Evolutionary conservation across 1,139 yeast species (phyloP).

Genomic region (Sugiyamaella grinbergsii): DNA sequence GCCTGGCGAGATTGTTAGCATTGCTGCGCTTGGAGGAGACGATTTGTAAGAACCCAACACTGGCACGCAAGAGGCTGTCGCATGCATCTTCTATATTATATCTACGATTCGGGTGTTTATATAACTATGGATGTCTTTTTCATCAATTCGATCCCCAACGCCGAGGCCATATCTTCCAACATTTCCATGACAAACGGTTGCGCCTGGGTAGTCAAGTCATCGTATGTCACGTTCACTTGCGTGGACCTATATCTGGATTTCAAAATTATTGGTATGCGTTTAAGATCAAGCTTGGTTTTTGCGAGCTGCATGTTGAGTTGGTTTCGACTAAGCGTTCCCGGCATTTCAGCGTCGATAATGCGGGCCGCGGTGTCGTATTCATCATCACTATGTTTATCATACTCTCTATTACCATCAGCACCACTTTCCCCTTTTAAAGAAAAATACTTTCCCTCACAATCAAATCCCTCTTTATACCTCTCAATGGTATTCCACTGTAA

Average conservation of each 20-base stretch:
- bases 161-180: conserved; percentile 21
- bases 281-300: neutral
- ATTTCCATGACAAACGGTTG: conserved; percentile 4
- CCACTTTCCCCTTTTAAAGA: conserved; percentile 3
- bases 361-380: neutral
- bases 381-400: conserved; percentile 8
- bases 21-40: conserved; percentile 40
- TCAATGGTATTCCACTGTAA: conserved; percentile 24
- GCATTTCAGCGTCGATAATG: conserved; percentile 16
- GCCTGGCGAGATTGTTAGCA: conserved; percentile 74
- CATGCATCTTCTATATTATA: neutral
- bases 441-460: conserved; percentile 18
- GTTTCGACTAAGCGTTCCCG: conserved; percentile 6
- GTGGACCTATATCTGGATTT: neutral
- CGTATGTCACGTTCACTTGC: neutral
- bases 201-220: conserved; percentile 3
- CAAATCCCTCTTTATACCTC: conserved; percentile 21
- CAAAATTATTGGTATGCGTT: conserved; percentile 13
- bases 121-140: conserved; percentile 10
- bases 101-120: neutral
- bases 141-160: conserved; percentile 20
- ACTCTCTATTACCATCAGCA: conserved; percentile 7
- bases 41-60: conserved; percentile 31
- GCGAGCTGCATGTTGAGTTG: conserved; percentile 9
- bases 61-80: neutral